Base-by-base conservation (phyloP, 2,329 filamentous ascomycete genomes). In the Epichloe uncinata region DNA sequence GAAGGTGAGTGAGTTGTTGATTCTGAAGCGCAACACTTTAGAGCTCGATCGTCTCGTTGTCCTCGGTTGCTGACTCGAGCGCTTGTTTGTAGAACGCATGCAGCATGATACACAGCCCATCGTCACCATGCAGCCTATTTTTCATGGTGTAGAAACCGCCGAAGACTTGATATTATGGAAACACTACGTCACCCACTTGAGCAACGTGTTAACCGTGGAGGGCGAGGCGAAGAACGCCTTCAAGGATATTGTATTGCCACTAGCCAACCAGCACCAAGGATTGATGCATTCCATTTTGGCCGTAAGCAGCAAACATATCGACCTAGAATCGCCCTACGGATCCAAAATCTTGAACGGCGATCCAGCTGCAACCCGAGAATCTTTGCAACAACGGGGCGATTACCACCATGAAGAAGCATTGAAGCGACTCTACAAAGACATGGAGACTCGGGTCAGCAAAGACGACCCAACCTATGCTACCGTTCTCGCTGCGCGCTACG, bases 251-350 rank as follows among this genome's bases (percentile, higher is more conserved):
- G 71, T 95, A 36, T 73, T 95, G 3, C 86, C 87, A 1, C 85
- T 94, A 70, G 88, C 89, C 3, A 81, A 86, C 41, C 75, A 82
- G 53, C 84, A 95, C 61, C 76, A 81, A 54, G 87, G 87, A 12
- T 72, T 95, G 48, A 95, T 95, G 88, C 89, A 95, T 63, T 93
- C 88, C 11, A 80, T 95, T 46, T 75, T 95, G 48, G 88, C 86
- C 42, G 73, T 95, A 8, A 86, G 88, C 37, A 86, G 86, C 57
- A 88, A 82, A 53, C 88, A 95, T 58, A 75, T 83, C 49, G 77
- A 83, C 62, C 74, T 74, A 53, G 71, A 74, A 4, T 75, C 77
- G 0, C 72, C 77, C 0, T 79, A 81, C 49, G 78, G 77, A 11
- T 56, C 63, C 50, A 77, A 75, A 44, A 60, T 81, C 4, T 64